These are phyloP conservation scores for Calocybe gambosa DNA, from an alignment of 1,284 basidiomycete genomes.

Conservation along the genomic window DNA sequence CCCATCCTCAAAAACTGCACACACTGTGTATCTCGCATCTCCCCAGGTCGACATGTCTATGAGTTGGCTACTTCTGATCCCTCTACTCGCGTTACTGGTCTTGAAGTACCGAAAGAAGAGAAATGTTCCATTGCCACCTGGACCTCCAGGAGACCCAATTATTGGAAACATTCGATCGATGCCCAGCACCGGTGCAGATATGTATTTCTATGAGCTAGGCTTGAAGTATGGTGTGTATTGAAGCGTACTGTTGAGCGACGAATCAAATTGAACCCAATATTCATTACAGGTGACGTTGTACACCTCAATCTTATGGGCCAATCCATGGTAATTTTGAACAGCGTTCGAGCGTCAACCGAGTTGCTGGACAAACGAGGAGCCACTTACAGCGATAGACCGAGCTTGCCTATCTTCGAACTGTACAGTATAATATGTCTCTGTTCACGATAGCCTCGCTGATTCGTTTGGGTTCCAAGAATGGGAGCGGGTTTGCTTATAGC, in stretches of 20 bases:
- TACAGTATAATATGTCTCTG: not conserved
- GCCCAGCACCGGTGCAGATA: not conserved
- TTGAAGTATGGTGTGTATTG: conserved; percentile 2
- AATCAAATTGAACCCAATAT: not conserved
- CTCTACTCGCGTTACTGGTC: not conserved
- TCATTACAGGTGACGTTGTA: conserved; percentile 17
- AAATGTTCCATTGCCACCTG: not conserved
- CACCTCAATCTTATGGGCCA: conserved; percentile 22
- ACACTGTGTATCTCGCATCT: not conserved
- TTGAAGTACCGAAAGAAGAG: not conserved
- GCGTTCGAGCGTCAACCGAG: conserved; percentile 22
- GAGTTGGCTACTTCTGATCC: not conserved
- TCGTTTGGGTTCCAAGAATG: not conserved
- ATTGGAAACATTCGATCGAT: conserved; percentile 3
- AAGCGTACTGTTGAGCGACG: not conserved
- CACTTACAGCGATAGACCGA: conserved; percentile 23
- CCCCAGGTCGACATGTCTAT: not conserved
- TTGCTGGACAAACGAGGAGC: conserved; percentile 27
- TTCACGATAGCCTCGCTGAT: not conserved
- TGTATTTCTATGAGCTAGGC: conserved; percentile 2
- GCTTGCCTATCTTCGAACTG: conserved; percentile 12
- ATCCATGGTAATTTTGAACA: conserved; percentile 27
- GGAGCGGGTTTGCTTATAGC: conserved; percentile 9
- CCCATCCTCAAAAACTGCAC: no score
- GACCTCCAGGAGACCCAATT: conserved; percentile 1